Evolutionary conservation across 2,329 filamentous ascomycete species (phyloP).

Genomic region (Neophaeococcomyces mojaviensis): DNA sequence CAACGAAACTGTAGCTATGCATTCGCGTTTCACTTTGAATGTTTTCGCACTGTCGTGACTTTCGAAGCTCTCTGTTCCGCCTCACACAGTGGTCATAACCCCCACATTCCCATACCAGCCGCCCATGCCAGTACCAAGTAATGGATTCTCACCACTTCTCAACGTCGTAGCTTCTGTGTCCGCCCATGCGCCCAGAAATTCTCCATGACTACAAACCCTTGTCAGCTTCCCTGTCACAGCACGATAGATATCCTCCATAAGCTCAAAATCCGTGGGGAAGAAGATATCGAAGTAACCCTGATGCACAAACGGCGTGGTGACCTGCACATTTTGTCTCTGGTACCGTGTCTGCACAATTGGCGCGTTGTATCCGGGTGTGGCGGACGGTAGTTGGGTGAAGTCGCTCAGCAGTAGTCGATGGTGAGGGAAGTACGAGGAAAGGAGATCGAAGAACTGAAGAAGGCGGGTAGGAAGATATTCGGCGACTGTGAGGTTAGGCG

Average conservation of each 20-base stretch:
- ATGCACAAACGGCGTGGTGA: conserved; percentile 85
- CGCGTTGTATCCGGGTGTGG: conserved; percentile 76
- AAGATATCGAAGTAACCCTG: conserved; percentile 99
- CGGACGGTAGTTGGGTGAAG: conserved; percentile 78
- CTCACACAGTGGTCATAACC: conserved; percentile 74
- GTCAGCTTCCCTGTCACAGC: conserved; percentile 90
- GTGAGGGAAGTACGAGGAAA: conserved; percentile 79
- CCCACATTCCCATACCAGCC: conserved; percentile 94
- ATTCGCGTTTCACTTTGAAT: no score
- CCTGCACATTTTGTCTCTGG: conserved; percentile 76
- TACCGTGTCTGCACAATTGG: conserved; percentile 96
- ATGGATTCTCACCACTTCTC: conserved; percentile 81
- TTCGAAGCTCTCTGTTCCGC: no score
- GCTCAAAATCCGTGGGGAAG: conserved; percentile 89
- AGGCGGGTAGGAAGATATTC: conserved; percentile 92
- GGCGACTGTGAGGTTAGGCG: conserved; percentile 67
- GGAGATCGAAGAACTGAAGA: conserved; percentile 93
- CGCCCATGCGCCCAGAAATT: conserved; percentile 85
- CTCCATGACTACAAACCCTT: conserved; percentile 74
- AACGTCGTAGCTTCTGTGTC: conserved; percentile 76
- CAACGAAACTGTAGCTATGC: no score
- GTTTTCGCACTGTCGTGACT: no score
- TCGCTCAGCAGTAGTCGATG: conserved; percentile 86
- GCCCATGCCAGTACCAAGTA: conserved; percentile 44
- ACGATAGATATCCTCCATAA: conserved; percentile 86